Conservation (phyloP, 139 green algal species). For the Coelastrella sp. region DNA sequence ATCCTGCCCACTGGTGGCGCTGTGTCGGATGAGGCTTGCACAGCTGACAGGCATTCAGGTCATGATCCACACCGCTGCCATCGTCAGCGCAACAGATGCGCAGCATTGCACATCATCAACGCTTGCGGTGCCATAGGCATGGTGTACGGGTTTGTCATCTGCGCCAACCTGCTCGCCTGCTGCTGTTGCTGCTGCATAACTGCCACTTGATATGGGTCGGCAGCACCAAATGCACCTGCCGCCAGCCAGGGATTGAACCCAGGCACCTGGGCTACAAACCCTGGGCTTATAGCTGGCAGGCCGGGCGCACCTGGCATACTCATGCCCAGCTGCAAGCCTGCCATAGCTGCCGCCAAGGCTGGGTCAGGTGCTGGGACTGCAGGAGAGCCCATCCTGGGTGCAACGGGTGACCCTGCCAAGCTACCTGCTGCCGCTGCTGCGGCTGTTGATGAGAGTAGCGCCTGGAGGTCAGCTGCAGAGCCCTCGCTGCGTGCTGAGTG, state of each 20-base stretch:
- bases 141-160: constrained; percentile 18
- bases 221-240: background rate
- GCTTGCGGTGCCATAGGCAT: constrained; percentile 17
- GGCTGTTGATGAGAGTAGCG: constrained; percentile 16
- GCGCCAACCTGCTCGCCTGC: constrained; percentile 25
- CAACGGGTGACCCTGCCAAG: constrained; percentile 15
- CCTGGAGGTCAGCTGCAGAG: constrained; percentile 35
- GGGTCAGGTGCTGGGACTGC: background rate
- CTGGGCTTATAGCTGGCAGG: background rate
- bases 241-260: background rate
- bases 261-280: background rate
- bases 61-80: background rate
- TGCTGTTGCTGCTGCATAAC: constrained; percentile 14
- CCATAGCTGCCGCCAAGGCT: constrained; percentile 28
- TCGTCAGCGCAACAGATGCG: constrained; percentile 12
- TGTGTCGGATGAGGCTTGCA: background rate
- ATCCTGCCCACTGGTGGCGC: no score
- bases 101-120: constrained; percentile 21
- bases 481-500: constrained; percentile 24
- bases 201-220: background rate
- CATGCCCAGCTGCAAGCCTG: constrained; percentile 36
- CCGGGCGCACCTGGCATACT: background rate
- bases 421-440: constrained; percentile 16
- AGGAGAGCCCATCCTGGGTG: background rate
- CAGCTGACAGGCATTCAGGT: background rate